Percentiles rank a stretch among this genome's conserved stretches.
These are phyloP conservation scores for Suhomyces maxii DNA, from an alignment of 1,139 yeast species.

Conservation along the genomic window DNA sequence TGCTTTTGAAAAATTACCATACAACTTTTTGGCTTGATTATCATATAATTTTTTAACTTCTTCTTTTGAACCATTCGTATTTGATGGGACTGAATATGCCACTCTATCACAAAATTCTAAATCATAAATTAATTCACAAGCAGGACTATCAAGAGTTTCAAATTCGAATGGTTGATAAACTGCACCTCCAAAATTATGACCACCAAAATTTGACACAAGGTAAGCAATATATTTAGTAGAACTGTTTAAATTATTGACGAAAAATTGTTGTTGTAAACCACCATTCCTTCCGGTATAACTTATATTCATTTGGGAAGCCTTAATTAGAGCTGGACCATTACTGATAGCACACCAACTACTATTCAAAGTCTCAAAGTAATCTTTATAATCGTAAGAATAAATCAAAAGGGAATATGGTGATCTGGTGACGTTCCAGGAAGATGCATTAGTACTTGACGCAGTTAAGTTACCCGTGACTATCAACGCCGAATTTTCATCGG, in stretches of 20 bases:
- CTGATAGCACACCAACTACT: slow-evolving; percentile 76
- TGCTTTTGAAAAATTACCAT: slow-evolving; percentile 69
- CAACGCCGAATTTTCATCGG: slow-evolving; percentile 71
- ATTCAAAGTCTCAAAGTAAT: slow-evolving; percentile 44
- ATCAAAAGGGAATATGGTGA: slow-evolving; percentile 48
- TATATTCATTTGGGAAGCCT: slow-evolving; percentile 26
- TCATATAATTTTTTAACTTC: slow-evolving; percentile 55
- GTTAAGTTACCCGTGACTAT: slow-evolving; percentile 65
- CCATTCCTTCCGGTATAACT: slow-evolving; percentile 52
- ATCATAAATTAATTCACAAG: slow-evolving; percentile 75
- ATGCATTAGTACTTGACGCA: slow-evolving; percentile 14
- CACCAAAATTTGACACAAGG: slow-evolving; percentile 52
- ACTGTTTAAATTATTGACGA: slow-evolving; percentile 57
- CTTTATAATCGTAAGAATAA: slow-evolving; percentile 41
- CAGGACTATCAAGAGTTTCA: slow-evolving; percentile 53
- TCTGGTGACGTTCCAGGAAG: slow-evolving; percentile 28
- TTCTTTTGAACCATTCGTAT: slow-evolving; percentile 25
- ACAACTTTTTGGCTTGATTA: slow-evolving; percentile 54
- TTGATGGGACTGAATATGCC: slow-evolving; percentile 85
- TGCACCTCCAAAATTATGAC: slow-evolving; percentile 59
- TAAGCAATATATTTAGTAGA: slow-evolving; percentile 69
- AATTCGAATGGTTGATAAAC: slow-evolving; percentile 62
- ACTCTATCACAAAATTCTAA: slow-evolving; percentile 77
- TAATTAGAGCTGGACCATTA: slow-evolving; percentile 42
- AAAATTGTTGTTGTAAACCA: slow-evolving; percentile 58